Evolutionary conservation across 352 stramenopile genomes (phyloP).

Genomic region (Saprolegnia parasitica): DNA sequence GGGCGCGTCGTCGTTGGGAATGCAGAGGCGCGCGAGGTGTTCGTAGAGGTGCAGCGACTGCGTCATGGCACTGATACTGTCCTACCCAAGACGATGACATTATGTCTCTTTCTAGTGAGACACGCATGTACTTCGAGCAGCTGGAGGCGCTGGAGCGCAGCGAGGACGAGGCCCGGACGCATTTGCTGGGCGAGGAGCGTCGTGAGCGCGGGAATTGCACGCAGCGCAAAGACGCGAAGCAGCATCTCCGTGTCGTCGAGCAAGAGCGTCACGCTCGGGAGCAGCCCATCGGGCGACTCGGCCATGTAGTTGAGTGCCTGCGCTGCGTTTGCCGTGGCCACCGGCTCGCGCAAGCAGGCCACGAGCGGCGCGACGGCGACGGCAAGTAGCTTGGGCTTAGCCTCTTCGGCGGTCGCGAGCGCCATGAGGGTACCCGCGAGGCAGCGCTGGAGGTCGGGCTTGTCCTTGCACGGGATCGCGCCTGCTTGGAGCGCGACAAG

Average conservation of each 20-base stretch:
- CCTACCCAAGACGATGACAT: not conserved
- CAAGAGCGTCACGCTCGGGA: conserved; percentile 23
- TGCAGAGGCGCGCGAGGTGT: conserved; percentile 3
- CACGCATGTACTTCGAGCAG: not conserved
- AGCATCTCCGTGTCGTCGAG: conserved; percentile 15
- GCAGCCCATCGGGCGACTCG: conserved; percentile 32
- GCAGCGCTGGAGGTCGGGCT: conserved; percentile 49
- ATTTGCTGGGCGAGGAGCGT: conserved; percentile 19
- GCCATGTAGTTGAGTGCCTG: conserved; percentile 64
- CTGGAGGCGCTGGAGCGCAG: not conserved
- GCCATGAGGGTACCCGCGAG: conserved; percentile 57
- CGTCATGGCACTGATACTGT: conserved; percentile 2
- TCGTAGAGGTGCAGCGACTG: conserved; percentile 23
- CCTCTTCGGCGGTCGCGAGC: conserved; percentile 59
- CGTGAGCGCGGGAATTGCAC: conserved; percentile 10
- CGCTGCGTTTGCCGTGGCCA: conserved; percentile 46
- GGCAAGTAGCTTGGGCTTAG: conserved; percentile 63
- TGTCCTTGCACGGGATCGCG: conserved; percentile 38
- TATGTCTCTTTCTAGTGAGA: too few species aligned
- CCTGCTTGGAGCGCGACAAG: conserved; percentile 32
- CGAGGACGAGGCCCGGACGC: not conserved
- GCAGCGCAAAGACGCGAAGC: conserved; percentile 14
- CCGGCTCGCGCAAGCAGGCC: conserved; percentile 42
- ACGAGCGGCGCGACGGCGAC: conserved; percentile 62
- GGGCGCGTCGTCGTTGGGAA: conserved; percentile 6